Conservation (phyloP, 1,139 yeast species). For the Kodamaea sp. region DNA sequence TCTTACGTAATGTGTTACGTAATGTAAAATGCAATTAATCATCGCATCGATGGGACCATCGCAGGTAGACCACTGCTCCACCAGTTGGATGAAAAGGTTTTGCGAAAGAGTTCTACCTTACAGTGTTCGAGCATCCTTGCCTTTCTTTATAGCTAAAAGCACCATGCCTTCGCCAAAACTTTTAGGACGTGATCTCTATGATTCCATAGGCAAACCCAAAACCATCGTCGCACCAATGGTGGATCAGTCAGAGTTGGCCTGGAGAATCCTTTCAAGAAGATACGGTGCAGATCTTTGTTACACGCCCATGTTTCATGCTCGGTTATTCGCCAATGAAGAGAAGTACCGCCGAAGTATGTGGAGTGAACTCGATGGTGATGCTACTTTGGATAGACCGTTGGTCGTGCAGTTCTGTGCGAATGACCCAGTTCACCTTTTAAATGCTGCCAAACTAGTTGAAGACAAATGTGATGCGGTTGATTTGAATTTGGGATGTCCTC, state of each 20-base stretch:
- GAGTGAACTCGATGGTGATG: constrained; percentile 73
- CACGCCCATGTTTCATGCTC: constrained; percentile 96
- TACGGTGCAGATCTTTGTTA: constrained; percentile 95
- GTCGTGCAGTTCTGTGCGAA: constrained; percentile 96
- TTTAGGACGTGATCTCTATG: constrained; percentile 68
- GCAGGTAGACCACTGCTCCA: too few relatives aligned
- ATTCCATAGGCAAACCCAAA: constrained; percentile 70
- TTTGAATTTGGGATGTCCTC: constrained; percentile 95
- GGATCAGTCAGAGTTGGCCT: constrained; percentile 93
- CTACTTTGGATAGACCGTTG: constrained; percentile 69
- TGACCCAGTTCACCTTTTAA: constrained; percentile 79
- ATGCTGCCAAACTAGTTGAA: constrained; percentile 79
- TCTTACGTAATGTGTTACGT: too few relatives aligned
- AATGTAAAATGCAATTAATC: too few relatives aligned
- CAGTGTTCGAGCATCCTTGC: too few relatives aligned
- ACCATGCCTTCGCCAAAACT: constrained; percentile 13
- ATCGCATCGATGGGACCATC: too few relatives aligned
- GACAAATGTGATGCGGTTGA: constrained; percentile 94
- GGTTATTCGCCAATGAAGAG: constrained; percentile 80
- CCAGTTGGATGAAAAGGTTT: too few relatives aligned
- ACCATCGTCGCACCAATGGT: constrained; percentile 98
- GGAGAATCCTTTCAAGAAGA: constrained; percentile 84
- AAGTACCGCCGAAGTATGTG: constrained; percentile 81
- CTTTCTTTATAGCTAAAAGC: too few relatives aligned
- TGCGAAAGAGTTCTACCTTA: too few relatives aligned